These are phyloP conservation scores for Chrysanthemum lavandulifolium DNA, from an alignment of 129 eudicot genomes.

Conservation along the genomic window DNA sequence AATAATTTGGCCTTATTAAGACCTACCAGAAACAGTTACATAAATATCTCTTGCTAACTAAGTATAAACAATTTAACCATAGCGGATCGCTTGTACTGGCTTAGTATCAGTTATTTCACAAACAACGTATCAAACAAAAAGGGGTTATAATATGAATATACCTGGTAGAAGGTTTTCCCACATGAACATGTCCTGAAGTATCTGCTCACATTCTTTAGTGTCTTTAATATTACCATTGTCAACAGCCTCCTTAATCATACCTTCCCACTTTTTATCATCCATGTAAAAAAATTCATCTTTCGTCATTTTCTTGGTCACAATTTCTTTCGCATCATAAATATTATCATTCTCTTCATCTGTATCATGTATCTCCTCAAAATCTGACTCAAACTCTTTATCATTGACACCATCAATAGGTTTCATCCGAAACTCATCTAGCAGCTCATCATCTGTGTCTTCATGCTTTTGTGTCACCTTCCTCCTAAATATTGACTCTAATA, in stretches of 20 bases:
- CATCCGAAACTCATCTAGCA: constrained; percentile 44
- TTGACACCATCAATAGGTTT: constrained; percentile 38
- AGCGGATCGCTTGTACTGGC: too few species aligned
- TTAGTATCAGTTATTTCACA: not conserved
- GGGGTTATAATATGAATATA: constrained; percentile 26
- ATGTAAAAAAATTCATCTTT: constrained; percentile 49
- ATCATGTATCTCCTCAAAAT: constrained; percentile 44
- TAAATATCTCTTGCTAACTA: too few species aligned
- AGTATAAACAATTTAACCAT: too few species aligned
- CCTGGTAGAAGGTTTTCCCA: constrained; percentile 96
- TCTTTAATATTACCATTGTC: constrained; percentile 56
- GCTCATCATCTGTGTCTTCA: constrained; percentile 67
- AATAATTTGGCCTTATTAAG: not conserved
- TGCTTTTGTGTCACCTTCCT: constrained; percentile 59
- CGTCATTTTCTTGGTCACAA: constrained; percentile 41
- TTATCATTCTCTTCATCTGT: constrained; percentile 70
- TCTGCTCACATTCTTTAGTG: constrained; percentile 74
- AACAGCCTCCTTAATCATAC: constrained; percentile 56
- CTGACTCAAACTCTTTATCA: constrained; percentile 53
- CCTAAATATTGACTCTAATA: constrained; percentile 56
- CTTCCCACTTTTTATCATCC: constrained; percentile 78
- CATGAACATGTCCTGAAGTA: constrained; percentile 80
- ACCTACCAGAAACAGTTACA: too few species aligned
- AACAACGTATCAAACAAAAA: not conserved
- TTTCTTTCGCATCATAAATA: constrained; percentile 46